Conservation (phyloP, 2,329 filamentous ascomycete genomes). For the Torrubiellomyces zombiae region DNA sequence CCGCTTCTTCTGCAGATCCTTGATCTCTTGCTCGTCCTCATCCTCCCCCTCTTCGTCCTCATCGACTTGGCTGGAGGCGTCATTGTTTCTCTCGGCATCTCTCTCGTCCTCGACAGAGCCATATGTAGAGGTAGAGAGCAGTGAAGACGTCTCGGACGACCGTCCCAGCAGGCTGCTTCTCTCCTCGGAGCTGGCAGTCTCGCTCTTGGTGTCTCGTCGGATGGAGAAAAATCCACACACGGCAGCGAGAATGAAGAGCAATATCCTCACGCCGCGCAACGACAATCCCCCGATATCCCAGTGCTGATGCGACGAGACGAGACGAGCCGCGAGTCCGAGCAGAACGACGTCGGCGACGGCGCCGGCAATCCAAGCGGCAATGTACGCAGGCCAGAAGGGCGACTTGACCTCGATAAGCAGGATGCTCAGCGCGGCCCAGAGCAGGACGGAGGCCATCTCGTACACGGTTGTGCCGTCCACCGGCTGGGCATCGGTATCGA, state of each 20-base stretch:
- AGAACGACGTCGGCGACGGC: constrained; percentile 2
- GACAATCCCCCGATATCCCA: constrained; percentile 1
- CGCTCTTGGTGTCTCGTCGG: not conserved
- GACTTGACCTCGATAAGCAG: constrained; percentile 3
- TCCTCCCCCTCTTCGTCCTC: constrained; percentile 7
- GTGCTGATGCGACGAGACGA: not conserved
- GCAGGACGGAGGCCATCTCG: constrained; percentile 2
- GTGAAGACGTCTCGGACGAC: too few species aligned
- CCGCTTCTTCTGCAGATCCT: constrained; percentile 8
- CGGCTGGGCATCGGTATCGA: not conserved
- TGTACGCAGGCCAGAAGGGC: constrained; percentile 5
- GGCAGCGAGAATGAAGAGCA: constrained; percentile 1
- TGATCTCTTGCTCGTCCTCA: constrained; percentile 9
- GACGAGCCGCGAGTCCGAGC: not conserved
- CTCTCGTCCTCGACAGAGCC: constrained; percentile 4
- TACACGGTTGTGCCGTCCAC: constrained; percentile 1
- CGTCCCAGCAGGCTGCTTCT: constrained; percentile 2
- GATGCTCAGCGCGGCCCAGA: constrained; percentile 4
- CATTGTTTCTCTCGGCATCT: constrained; percentile 9
- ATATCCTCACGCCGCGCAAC: not conserved
- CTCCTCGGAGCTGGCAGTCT: constrained; percentile 1
- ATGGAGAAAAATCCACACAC: constrained; percentile 1
- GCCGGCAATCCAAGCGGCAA: constrained; percentile 3
- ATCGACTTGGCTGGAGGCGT: constrained; percentile 4
- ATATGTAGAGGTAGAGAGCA: constrained; percentile 2